Percentiles rank a stretch among this genome's conserved stretches.
Evolutionary conservation across 2,329 filamentous ascomycete genomes (phyloP).

Genomic region (Diaporthe longicolla): DNA sequence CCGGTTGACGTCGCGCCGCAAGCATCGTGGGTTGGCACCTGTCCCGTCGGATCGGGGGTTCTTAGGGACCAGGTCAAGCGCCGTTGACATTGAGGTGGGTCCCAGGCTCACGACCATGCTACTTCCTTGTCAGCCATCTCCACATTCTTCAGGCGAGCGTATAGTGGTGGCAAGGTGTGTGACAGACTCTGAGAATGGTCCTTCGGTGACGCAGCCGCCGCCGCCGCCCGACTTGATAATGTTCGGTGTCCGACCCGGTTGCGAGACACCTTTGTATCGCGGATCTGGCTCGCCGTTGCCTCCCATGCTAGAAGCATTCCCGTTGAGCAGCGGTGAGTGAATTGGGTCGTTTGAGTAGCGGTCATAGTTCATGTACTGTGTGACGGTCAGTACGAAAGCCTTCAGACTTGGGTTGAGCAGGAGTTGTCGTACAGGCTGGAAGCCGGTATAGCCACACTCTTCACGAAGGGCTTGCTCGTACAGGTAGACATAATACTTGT

Average conservation of each 20-base stretch:
- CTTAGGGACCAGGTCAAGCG: constrained; percentile 44
- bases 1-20: constrained; percentile 58
- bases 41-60: constrained; percentile 54
- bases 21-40: constrained; percentile 58
- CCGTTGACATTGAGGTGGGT: constrained; percentile 12
- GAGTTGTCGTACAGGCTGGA: constrained; percentile 43
- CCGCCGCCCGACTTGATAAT: constrained; percentile 62
- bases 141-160: not conserved
- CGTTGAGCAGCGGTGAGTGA: constrained; percentile 68
- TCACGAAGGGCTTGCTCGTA: constrained; percentile 53
- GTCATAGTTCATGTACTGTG: constrained; percentile 26
- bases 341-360: constrained; percentile 60
- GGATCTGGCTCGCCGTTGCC: constrained; percentile 58
- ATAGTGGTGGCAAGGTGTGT: constrained; percentile 36
- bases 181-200: constrained; percentile 61
- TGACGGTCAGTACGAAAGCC: not conserved
- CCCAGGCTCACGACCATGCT: constrained; percentile 26
- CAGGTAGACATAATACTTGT: constrained; percentile 51
- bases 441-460: constrained; percentile 54
- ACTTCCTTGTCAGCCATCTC: not conserved
- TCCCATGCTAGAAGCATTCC: constrained; percentile 64
- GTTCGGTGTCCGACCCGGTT: constrained; percentile 54
- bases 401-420: not conserved
- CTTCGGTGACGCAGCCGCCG: constrained; percentile 67
- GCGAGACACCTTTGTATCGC: constrained; percentile 38